phyloP scores from a whole-genome alignment of 2,329 filamentous ascomycete species.

The Paracamarosporium sp. region DNA sequence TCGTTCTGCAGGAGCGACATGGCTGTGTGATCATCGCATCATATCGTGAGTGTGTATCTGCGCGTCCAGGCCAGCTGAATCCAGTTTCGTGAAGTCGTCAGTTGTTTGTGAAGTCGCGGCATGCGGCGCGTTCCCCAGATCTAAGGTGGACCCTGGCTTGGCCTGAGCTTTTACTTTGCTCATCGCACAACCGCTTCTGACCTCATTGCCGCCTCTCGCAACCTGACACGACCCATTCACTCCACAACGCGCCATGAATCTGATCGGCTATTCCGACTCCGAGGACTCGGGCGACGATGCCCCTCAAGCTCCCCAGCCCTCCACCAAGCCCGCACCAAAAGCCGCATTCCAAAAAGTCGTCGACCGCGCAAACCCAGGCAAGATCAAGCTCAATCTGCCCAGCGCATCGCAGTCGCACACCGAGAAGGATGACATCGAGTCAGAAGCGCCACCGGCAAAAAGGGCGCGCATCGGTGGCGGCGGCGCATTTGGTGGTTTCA shows the following conservation, averaged over 20 bases:
- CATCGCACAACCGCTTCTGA: conserved; percentile 8
- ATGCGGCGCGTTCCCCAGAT: not conserved
- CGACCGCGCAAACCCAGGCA: conserved; percentile 79
- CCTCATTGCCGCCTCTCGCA: conserved; percentile 14
- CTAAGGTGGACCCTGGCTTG: conserved; percentile 1
- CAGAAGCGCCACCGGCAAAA: conserved; percentile 66
- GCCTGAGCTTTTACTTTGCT: conserved; percentile 2
- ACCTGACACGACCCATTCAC: not conserved
- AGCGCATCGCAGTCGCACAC: conserved; percentile 54
- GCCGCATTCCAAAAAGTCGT: conserved; percentile 79
- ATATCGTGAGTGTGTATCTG: conserved; percentile 21
- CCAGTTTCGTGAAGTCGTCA: conserved; percentile 16
- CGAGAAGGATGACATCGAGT: conserved; percentile 50
- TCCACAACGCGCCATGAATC: conserved; percentile 63
- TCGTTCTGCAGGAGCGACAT: conserved; percentile 56
- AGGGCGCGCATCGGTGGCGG: conserved; percentile 68
- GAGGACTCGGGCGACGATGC: conserved; percentile 70
- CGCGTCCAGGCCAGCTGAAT: conserved; percentile 43
- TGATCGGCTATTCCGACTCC: conserved; percentile 86
- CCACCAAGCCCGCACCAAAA: conserved; percentile 56
- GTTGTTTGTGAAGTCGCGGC: not conserved
- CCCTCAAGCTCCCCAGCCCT: conserved; percentile 36
- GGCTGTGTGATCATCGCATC: conserved; percentile 19
- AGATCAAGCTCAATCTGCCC: conserved; percentile 82
- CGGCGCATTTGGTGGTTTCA: conserved; percentile 79